These are phyloP conservation scores for Fraxinus anomala DNA, from an alignment of 257 asterid genomes.

Conservation along the genomic window DNA sequence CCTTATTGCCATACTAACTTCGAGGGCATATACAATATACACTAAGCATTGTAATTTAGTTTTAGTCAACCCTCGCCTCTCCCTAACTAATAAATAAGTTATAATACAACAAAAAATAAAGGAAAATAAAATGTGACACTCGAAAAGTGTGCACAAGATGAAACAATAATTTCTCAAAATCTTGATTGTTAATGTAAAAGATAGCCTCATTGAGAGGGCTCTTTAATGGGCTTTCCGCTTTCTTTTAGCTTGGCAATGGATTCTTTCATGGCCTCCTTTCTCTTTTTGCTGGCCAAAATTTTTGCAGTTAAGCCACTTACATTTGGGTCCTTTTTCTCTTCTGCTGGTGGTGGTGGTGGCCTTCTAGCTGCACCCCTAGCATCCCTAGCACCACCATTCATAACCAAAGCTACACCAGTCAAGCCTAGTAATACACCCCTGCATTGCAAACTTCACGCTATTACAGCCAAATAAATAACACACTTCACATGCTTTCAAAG, in stretches of 20 bases:
- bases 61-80: not conserved
- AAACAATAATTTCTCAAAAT: not conserved
- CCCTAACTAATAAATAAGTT: not conserved
- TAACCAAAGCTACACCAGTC: slow-evolving; percentile 45
- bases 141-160: not conserved
- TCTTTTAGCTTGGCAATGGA: slow-evolving; percentile 59
- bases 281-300: slow-evolving; percentile 81
- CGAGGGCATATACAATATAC: no score
- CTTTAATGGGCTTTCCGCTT: slow-evolving; percentile 52
- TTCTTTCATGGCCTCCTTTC: slow-evolving; percentile 88
- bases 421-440: slow-evolving; percentile 61
- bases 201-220: slow-evolving; percentile 40
- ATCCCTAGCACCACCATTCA: slow-evolving; percentile 33
- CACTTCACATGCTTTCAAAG: not conserved
- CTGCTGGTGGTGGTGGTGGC: slow-evolving; percentile 81
- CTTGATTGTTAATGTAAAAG: not conserved
- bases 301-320: slow-evolving; percentile 69
- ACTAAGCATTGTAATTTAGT: not conserved
- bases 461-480: not conserved
- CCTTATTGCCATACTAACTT: no score
- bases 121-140: not conserved
- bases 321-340: slow-evolving; percentile 81
- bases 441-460: slow-evolving; percentile 28
- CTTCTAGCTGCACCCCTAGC: slow-evolving; percentile 72
- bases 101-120: not conserved